phyloP scores from a whole-genome alignment of 805 yeast genomes.

The Myxozyma geophila region DNA sequence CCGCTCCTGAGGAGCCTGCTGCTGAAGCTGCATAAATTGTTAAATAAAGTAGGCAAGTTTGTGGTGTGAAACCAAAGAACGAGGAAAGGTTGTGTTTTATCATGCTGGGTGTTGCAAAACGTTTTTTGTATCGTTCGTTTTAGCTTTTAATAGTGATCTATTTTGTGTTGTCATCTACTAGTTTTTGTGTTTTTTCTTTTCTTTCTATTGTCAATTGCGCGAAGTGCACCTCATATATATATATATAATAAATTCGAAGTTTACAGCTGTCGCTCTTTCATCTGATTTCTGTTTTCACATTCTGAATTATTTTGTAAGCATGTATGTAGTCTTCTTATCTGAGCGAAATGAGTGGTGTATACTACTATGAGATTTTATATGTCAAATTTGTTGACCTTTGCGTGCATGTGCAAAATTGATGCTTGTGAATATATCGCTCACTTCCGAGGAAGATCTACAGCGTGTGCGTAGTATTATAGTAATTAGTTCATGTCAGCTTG shows the following conservation, averaged over 20 bases:
- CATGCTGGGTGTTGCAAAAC: constrained; percentile 26
- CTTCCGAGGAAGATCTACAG: no score
- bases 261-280: neutral
- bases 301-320: neutral
- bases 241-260: constrained; percentile 6
- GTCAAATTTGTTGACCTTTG: no score
- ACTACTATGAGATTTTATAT: no score
- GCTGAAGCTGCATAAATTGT: constrained; percentile 16
- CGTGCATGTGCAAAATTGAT: no score
- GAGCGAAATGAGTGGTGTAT: no score
- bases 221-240: constrained; percentile 6
- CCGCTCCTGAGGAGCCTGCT: constrained; percentile 22
- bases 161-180: constrained; percentile 12
- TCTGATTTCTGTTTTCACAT: no score
- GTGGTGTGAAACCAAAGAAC: neutral
- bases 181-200: constrained; percentile 3
- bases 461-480: no score
- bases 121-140: constrained; percentile 11
- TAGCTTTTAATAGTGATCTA: constrained; percentile 11
- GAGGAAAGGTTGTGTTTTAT: constrained; percentile 17
- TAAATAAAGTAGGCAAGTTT: neutral
- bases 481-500: no score
- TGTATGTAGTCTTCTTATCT: no score
- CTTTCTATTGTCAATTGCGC: constrained; percentile 9
- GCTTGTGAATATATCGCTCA: no score